These are phyloP conservation scores for Aureobasidium sp. DNA, from an alignment of 2,329 filamentous ascomycete genomes.

Conservation along the genomic window DNA sequence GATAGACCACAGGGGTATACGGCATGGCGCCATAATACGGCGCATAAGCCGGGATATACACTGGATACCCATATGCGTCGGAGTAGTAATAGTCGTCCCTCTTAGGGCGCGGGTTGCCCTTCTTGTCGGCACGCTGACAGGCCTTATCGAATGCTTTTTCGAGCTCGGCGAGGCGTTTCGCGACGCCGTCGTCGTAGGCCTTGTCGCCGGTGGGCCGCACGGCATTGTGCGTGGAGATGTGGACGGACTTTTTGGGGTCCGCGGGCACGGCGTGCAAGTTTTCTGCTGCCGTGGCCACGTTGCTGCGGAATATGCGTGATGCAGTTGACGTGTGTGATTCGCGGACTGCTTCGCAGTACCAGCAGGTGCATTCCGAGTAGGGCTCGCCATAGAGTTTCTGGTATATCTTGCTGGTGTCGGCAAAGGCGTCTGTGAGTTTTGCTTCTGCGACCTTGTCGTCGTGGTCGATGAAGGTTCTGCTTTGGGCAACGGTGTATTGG, in stretches of 20 bases:
- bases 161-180: conserved; percentile 34
- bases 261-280: conserved; percentile 39
- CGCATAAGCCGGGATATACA: conserved; percentile 39
- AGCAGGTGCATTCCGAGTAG: conserved; percentile 73
- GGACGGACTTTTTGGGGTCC: conserved; percentile 51
- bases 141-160: conserved; percentile 51
- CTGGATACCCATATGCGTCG: conserved; percentile 41
- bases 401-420: conserved; percentile 66
- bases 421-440: conserved; percentile 58
- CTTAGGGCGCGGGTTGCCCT: conserved; percentile 30
- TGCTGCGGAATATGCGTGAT: conserved; percentile 41
- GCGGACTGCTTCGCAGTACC: conserved; percentile 73
- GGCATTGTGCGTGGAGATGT: conserved; percentile 69
- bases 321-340: conserved; percentile 47
- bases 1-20: conserved; percentile 34
- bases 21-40: conserved; percentile 38
- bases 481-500: conserved; percentile 43
- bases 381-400: conserved; percentile 57
- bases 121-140: conserved; percentile 32
- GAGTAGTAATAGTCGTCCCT: conserved; percentile 34
- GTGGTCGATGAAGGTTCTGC: conserved; percentile 63
- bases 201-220: conserved; percentile 37
- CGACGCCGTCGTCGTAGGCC: conserved; percentile 19
- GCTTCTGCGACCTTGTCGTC: conserved; percentile 75
- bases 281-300: conserved; percentile 31